Conservation (phyloP, 306 rosid genomes). For the Lupinus albus region DNA sequence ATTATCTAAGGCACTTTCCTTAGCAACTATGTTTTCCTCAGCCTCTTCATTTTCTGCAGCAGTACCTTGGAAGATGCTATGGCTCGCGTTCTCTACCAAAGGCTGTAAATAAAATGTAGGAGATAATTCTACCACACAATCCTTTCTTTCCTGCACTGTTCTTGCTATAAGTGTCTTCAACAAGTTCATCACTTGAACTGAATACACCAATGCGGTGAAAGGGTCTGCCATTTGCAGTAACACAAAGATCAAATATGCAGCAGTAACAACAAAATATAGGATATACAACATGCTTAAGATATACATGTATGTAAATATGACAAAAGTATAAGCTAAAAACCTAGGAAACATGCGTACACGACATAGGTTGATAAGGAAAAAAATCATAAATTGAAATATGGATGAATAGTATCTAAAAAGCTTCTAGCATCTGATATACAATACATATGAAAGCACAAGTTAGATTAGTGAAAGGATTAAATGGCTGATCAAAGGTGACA, state of each 20-base stretch:
- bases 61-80: conserved; percentile 49
- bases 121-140: conserved; percentile 51
- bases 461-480: too few relatives aligned
- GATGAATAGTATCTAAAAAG: too few relatives aligned
- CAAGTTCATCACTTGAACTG: conserved; percentile 91
- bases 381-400: too few relatives aligned
- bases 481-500: too few relatives aligned
- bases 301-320: too few relatives aligned
- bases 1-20: conserved; percentile 44
- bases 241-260: conserved; percentile 29
- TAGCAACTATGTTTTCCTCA: conserved; percentile 38
- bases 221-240: conserved; percentile 86
- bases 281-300: too few relatives aligned
- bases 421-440: too few relatives aligned
- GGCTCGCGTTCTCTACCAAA: conserved; percentile 53
- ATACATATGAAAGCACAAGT: too few relatives aligned
- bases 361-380: too few relatives aligned
- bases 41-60: conserved; percentile 46
- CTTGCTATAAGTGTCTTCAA: conserved; percentile 70
- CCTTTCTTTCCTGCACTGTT: conserved; percentile 65
- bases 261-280: too few relatives aligned
- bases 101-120: conserved; percentile 52
- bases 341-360: too few relatives aligned
- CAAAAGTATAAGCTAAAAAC: too few relatives aligned
- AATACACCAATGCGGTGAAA: conserved; percentile 81